These are phyloP conservation scores for Solanum peruvianum DNA, from an alignment of 257 asterid species.

Conservation along the genomic window DNA sequence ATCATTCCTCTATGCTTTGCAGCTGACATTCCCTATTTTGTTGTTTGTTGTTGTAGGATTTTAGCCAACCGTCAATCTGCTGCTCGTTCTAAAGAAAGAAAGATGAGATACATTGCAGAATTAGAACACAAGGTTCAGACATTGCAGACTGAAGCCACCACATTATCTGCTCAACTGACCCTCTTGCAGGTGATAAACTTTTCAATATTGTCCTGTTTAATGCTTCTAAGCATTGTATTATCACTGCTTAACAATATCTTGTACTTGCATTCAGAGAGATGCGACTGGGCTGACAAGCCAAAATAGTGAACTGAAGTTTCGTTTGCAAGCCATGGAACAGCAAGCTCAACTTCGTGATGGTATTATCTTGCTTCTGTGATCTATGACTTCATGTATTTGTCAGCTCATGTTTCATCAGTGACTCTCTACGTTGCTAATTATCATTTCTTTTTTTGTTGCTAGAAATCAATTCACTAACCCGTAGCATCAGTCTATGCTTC, in stretches of 20 bases:
- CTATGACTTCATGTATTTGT: background rate
- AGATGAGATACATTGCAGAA: constrained; percentile 59
- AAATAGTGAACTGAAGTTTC: constrained; percentile 54
- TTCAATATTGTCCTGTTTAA: background rate
- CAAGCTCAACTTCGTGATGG: constrained; percentile 74
- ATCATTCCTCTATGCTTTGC: background rate
- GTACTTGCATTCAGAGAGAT: constrained; percentile 30
- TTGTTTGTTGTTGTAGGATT: constrained; percentile 25
- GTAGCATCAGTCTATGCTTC: background rate
- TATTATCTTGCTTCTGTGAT: constrained; percentile 1
- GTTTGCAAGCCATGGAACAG: constrained; percentile 63
- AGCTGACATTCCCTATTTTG: background rate
- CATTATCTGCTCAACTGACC: constrained; percentile 54
- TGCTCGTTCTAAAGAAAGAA: constrained; percentile 67
- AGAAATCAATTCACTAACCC: background rate
- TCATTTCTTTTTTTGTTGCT: background rate
- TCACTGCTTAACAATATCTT: background rate
- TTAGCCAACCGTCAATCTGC: constrained; percentile 70
- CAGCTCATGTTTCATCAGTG: background rate
- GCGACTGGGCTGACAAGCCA: constrained; percentile 49
- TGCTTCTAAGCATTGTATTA: background rate
- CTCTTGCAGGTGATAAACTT: constrained; percentile 33
- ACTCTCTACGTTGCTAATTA: background rate
- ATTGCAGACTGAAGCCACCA: constrained; percentile 55
- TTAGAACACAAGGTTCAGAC: constrained; percentile 54